phyloP scores from a whole-genome alignment of 1,139 yeast species.

The Scheffersomyces titani region DNA sequence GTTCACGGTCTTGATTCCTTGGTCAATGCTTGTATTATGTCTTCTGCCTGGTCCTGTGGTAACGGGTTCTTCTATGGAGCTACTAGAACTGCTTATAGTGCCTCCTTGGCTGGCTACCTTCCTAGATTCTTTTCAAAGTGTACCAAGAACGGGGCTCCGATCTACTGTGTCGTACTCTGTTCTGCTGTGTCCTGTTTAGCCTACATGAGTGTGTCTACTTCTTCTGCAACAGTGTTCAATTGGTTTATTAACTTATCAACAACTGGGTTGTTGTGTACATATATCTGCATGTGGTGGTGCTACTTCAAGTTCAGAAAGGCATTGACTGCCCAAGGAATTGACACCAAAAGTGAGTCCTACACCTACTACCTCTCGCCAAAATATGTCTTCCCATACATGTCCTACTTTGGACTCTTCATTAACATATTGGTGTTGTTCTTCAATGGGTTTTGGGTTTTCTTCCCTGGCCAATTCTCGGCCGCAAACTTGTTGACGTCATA shows the following conservation, averaged over 20 bases:
- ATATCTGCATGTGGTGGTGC: slow-evolving; percentile 50
- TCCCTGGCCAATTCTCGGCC: slow-evolving; percentile 38
- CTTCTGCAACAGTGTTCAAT: slow-evolving; percentile 34
- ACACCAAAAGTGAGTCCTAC: slow-evolving; percentile 22
- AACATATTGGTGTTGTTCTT: slow-evolving; percentile 30
- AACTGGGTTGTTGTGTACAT: slow-evolving; percentile 54
- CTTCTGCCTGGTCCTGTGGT: slow-evolving; percentile 43
- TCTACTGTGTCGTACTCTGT: slow-evolving; percentile 29
- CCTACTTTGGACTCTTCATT: slow-evolving; percentile 32
- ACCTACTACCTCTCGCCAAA: slow-evolving; percentile 26
- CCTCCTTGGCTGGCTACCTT: slow-evolving; percentile 38
- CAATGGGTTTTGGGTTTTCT: slow-evolving; percentile 45
- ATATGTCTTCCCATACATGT: slow-evolving; percentile 32
- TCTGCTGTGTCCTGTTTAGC: slow-evolving; percentile 26
- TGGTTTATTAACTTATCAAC: slow-evolving; percentile 47
- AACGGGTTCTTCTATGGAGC: slow-evolving; percentile 38
- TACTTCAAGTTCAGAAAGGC: slow-evolving; percentile 43
- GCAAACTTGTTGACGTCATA: slow-evolving; percentile 41
- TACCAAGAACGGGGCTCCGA: slow-evolving; percentile 36
- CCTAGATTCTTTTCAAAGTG: slow-evolving; percentile 37
- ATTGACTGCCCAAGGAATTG: slow-evolving; percentile 32
- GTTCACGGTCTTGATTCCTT: slow-evolving; percentile 37
- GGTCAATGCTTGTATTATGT: slow-evolving; percentile 36
- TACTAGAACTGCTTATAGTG: slow-evolving; percentile 36
- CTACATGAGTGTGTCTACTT: slow-evolving; percentile 27